phyloP scores from a whole-genome alignment of 2,329 filamentous ascomycete species.

The Penicillium sp. region DNA sequence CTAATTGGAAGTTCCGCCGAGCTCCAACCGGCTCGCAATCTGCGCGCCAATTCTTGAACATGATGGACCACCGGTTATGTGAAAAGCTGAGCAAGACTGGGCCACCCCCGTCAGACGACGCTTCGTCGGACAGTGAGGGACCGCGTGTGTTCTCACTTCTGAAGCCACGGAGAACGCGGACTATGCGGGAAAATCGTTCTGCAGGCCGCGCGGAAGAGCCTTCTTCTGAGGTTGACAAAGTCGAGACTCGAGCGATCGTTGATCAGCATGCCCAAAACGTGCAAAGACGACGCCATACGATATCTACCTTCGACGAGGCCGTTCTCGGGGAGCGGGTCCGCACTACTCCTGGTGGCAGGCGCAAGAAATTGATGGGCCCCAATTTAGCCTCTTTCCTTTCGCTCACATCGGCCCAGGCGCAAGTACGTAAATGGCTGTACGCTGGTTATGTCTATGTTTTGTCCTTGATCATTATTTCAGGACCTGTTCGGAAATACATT shows the following conservation, averaged over 20 bases:
- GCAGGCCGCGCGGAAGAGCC: conserved; percentile 16
- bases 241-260: conserved; percentile 24
- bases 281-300: conserved; percentile 47
- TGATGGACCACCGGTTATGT: conserved; percentile 47
- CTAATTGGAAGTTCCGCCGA: conserved; percentile 81
- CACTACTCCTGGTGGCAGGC: conserved; percentile 60
- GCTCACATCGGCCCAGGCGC: conserved; percentile 74
- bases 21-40: conserved; percentile 41
- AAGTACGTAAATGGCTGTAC: conserved; percentile 75
- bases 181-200: conserved; percentile 21
- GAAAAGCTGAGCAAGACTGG: conserved; percentile 46
- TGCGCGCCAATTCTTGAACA: conserved; percentile 38
- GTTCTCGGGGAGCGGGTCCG: conserved; percentile 29
- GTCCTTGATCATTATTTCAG: conserved; percentile 63
- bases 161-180: conserved; percentile 38
- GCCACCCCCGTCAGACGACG: conserved; percentile 30
- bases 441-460: conserved; percentile 71
- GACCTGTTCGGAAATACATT: conserved; percentile 69
- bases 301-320: conserved; percentile 46
- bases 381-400: conserved; percentile 70
- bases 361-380: conserved; percentile 61
- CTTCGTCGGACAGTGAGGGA: conserved; percentile 39
- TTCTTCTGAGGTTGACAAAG: conserved; percentile 24
- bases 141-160: conserved; percentile 22
- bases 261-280: conserved; percentile 14